A percentile compares a stretch with the other conserved stretches of the same genome.
These are phyloP conservation scores for Wickerhamomyces sp. DNA, from an alignment of 1,139 yeast species.

Conservation along the genomic window DNA sequence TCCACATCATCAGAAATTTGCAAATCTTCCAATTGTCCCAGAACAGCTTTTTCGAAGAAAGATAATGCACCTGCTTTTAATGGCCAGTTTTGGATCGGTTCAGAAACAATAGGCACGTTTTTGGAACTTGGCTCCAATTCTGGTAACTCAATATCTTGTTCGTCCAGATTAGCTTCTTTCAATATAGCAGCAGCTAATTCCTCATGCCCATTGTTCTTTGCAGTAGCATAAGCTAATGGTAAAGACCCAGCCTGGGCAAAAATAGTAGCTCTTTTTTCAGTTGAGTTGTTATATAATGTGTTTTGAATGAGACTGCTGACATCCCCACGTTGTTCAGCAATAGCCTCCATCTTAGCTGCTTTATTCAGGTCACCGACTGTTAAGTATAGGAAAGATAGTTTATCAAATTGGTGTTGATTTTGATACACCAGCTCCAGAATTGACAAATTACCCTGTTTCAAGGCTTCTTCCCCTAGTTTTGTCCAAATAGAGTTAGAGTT, in stretches of 20 bases:
- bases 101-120: slow-evolving; percentile 39
- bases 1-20: slow-evolving; percentile 31
- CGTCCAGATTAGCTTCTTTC: slow-evolving; percentile 61
- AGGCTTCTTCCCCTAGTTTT: slow-evolving; percentile 79
- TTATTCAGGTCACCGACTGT: slow-evolving; percentile 76
- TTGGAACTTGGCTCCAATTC: slow-evolving; percentile 44
- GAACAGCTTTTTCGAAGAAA: slow-evolving; percentile 78
- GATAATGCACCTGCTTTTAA: slow-evolving; percentile 67
- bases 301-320: slow-evolving; percentile 77
- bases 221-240: slow-evolving; percentile 91
- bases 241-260: slow-evolving; percentile 75
- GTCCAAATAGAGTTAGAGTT: slow-evolving; percentile 74
- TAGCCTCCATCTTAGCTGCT: slow-evolving; percentile 77
- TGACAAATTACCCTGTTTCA: slow-evolving; percentile 82
- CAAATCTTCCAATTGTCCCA: slow-evolving; percentile 72
- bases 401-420: slow-evolving; percentile 81
- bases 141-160: slow-evolving; percentile 65
- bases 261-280: slow-evolving; percentile 70
- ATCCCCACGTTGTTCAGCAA: slow-evolving; percentile 89
- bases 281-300: slow-evolving; percentile 71
- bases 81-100: slow-evolving; percentile 64
- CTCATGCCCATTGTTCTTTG: slow-evolving; percentile 78
- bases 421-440: slow-evolving; percentile 88
- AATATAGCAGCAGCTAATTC: slow-evolving; percentile 71
- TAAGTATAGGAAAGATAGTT: slow-evolving; percentile 82